Evolutionary conservation across 2,329 filamentous ascomycete genomes (phyloP).

Genomic region (Neonectria punicea): DNA sequence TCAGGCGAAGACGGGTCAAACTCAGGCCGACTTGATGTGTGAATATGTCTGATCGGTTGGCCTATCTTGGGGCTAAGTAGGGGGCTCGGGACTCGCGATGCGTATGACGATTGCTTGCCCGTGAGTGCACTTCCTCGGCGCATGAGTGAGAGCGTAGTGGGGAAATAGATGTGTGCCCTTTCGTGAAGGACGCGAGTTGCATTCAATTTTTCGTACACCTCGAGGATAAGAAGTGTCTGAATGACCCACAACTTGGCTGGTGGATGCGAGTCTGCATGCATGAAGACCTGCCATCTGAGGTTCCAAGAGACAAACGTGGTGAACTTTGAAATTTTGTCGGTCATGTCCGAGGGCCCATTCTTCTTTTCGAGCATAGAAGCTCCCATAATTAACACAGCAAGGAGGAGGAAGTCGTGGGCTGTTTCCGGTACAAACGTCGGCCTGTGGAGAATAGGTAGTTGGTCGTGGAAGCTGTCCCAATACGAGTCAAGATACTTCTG

Average conservation of each 20-base stretch:
- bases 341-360: conserved; percentile 24
- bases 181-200: conserved; percentile 43
- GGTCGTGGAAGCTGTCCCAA: conserved; percentile 44
- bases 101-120: conserved; percentile 42
- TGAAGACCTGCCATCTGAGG: conserved; percentile 43
- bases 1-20: conserved; percentile 39
- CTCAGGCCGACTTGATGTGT: conserved; percentile 22
- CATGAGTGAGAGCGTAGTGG: conserved; percentile 43
- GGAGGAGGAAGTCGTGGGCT: conserved; percentile 41
- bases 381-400: conserved; percentile 43
- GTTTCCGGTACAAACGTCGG: conserved; percentile 43
- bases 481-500: conserved; percentile 42
- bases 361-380: conserved; percentile 44
- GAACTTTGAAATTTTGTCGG: conserved; percentile 43
- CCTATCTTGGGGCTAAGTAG: conserved; percentile 37
- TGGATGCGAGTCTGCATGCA: conserved; percentile 44
- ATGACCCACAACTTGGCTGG: conserved; percentile 45
- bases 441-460: conserved; percentile 40
- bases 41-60: conserved; percentile 20
- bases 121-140: conserved; percentile 43
- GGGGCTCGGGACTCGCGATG: conserved; percentile 39
- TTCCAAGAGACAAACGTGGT: conserved; percentile 45
- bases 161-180: conserved; percentile 45
- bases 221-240: conserved; percentile 40
- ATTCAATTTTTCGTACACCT: conserved; percentile 44